Conservation (phyloP, 352 stramenopile genomes). For the Pythium oligandrum region DNA sequence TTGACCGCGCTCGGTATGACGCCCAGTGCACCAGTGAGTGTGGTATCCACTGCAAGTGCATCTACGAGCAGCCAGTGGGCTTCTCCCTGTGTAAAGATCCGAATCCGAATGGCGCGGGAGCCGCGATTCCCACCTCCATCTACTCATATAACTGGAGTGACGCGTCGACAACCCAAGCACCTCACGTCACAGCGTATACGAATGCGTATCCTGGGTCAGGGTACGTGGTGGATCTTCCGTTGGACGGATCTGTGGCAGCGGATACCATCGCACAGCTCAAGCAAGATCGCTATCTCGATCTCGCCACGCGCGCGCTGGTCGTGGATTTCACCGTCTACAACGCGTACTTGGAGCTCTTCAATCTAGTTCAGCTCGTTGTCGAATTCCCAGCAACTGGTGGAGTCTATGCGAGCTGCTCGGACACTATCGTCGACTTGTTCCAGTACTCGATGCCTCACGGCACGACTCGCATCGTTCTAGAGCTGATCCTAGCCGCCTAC, state of each 20-base stretch:
- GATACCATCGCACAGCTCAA: constrained; percentile 27
- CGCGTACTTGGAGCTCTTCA: constrained; percentile 60
- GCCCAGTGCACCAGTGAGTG: constrained; percentile 37
- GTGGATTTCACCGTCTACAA: constrained; percentile 67
- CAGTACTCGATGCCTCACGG: constrained; percentile 37
- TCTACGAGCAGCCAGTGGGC: constrained; percentile 53
- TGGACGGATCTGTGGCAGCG: constrained; percentile 27
- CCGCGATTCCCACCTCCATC: constrained; percentile 24
- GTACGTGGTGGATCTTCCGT: constrained; percentile 50
- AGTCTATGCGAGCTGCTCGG: constrained; percentile 37
- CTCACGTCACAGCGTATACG: constrained; percentile 24
- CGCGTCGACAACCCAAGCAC: constrained; percentile 14
- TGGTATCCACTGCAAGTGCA: constrained; percentile 54
- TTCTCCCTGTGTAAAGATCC: constrained; percentile 42
- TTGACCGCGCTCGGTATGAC: constrained; percentile 50
- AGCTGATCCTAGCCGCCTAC: constrained; percentile 43
- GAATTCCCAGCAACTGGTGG: constrained; percentile 64
- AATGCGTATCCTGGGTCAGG: constrained; percentile 44
- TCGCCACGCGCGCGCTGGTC: constrained; percentile 55
- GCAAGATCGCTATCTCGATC: constrained; percentile 42
- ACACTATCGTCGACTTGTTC: constrained; percentile 42
- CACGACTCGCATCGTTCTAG: constrained; percentile 36
- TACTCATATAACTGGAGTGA: constrained; percentile 59
- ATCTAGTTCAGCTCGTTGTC: constrained; percentile 46
- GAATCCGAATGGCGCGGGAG: constrained; percentile 39